Evolutionary conservation across 768 basidiomycete species (phyloP).

Genomic region (Auricularia sp.): DNA sequence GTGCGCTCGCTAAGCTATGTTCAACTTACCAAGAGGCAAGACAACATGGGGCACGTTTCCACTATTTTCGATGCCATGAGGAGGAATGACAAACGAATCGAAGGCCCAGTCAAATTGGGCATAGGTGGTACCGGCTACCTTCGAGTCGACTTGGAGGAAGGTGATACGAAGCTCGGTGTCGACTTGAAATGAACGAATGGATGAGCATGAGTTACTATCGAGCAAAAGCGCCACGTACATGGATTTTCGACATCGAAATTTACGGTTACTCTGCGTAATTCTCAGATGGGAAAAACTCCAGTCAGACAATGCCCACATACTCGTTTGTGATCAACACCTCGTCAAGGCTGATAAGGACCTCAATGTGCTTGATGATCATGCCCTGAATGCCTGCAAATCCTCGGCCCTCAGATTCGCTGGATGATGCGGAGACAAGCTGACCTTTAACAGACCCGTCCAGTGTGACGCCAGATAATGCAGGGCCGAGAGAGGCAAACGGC

Average conservation of each 20-base stretch:
- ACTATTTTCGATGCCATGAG: constrained; percentile 50
- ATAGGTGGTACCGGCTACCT: constrained; percentile 41
- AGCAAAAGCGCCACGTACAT: constrained; percentile 1
- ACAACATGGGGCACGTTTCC: constrained; percentile 48
- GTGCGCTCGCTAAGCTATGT: background rate
- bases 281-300: constrained; percentile 24
- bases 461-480: constrained; percentile 43
- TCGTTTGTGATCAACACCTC: constrained; percentile 15
- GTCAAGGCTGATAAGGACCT: constrained; percentile 40
- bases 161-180: constrained; percentile 46
- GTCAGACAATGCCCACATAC: no score
- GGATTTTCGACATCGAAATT: constrained; percentile 43
- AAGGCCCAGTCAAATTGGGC: constrained; percentile 52
- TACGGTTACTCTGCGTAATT: constrained; percentile 37
- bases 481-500: constrained; percentile 49
- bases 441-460: constrained; percentile 42
- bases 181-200: constrained; percentile 25
- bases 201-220: background rate
- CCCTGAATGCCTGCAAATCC: constrained; percentile 7
- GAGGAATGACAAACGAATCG: constrained; percentile 43
- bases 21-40: constrained; percentile 28
- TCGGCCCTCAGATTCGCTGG: constrained; percentile 3
- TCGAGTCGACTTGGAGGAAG: constrained; percentile 45
- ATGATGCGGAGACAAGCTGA: constrained; percentile 8
- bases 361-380: constrained; percentile 43